A percentile compares a stretch with the other conserved stretches of the same genome.
These are phyloP conservation scores for Reutealis trisperma DNA, from an alignment of 345 rosid genomes.

Conservation along the genomic window DNA sequence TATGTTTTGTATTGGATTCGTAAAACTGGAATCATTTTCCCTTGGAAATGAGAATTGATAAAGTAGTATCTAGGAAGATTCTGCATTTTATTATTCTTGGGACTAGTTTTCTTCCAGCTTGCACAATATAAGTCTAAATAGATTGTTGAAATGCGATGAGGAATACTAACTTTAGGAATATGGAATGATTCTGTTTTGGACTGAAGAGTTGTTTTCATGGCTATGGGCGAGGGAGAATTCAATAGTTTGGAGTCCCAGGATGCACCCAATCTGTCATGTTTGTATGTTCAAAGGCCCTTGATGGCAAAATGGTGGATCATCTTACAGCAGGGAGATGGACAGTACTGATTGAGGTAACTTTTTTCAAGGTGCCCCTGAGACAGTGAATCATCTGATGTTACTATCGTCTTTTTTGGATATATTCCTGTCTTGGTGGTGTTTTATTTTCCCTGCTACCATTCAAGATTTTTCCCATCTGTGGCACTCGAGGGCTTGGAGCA, in stretches of 20 bases:
- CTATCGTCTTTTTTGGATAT: slow-evolving; percentile 33
- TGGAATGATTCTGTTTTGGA: slow-evolving; percentile 21
- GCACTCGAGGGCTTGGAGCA: slow-evolving; percentile 44
- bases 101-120: slow-evolving; percentile 3
- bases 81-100: neutral
- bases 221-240: slow-evolving; percentile 28
- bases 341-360: slow-evolving; percentile 42
- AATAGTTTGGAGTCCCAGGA: slow-evolving; percentile 34
- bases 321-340: slow-evolving; percentile 61
- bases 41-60: neutral
- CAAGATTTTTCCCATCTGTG: slow-evolving; percentile 34
- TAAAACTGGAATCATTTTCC: neutral
- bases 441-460: slow-evolving; percentile 35
- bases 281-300: slow-evolving; percentile 36
- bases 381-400: slow-evolving; percentile 44
- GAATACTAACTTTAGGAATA: slow-evolving; percentile 19
- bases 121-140: neutral
- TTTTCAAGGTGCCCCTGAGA: slow-evolving; percentile 57
- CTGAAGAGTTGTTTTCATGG: slow-evolving; percentile 28
- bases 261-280: slow-evolving; percentile 38
- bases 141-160: slow-evolving; percentile 10
- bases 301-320: slow-evolving; percentile 51
- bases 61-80: slow-evolving; percentile 4
- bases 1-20: neutral
- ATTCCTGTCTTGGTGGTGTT: slow-evolving; percentile 56